Percentiles rank a stretch among this genome's conserved stretches.
These are phyloP conservation scores for Neocallimastix lanati DNA, from an alignment of 192 early-diverging fungal genomes.

Conservation along the genomic window DNA sequence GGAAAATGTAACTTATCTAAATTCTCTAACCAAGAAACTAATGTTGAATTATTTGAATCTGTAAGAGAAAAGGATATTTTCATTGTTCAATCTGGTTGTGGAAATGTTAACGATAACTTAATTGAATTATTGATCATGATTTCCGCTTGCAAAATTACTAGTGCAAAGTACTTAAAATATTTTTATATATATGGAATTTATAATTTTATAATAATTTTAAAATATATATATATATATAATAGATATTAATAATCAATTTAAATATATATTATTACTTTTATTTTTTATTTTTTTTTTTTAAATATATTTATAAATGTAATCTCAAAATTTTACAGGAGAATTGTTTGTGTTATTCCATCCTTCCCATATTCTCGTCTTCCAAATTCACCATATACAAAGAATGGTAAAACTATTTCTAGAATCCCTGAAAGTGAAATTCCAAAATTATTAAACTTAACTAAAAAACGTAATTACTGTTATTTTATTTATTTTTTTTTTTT, in stretches of 20 bases:
- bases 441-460: neutral
- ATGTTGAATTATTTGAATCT: constrained; percentile 78
- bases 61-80: constrained; percentile 83
- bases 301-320: neutral
- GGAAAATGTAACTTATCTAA: constrained; percentile 60
- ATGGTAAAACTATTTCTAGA: constrained; percentile 1
- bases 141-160: constrained; percentile 1
- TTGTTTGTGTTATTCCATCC: constrained; percentile 2
- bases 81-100: constrained; percentile 52
- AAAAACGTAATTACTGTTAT: neutral
- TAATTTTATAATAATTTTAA: neutral
- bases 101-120: constrained; percentile 3
- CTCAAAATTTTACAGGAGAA: neutral
- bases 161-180: neutral
- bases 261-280: too few relatives aligned
- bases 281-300: too few relatives aligned
- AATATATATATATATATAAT: neutral
- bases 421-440: neutral
- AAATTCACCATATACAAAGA: constrained; percentile 2
- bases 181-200: neutral
- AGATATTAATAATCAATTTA: neutral
- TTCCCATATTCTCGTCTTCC: constrained; percentile 5
- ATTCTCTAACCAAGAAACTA: constrained; percentile 89
- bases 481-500: too few relatives aligned
- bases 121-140: constrained; percentile 5